Conservation (phyloP, 176 grass and related monocot species). For the Cymbopogon citratus region DNA sequence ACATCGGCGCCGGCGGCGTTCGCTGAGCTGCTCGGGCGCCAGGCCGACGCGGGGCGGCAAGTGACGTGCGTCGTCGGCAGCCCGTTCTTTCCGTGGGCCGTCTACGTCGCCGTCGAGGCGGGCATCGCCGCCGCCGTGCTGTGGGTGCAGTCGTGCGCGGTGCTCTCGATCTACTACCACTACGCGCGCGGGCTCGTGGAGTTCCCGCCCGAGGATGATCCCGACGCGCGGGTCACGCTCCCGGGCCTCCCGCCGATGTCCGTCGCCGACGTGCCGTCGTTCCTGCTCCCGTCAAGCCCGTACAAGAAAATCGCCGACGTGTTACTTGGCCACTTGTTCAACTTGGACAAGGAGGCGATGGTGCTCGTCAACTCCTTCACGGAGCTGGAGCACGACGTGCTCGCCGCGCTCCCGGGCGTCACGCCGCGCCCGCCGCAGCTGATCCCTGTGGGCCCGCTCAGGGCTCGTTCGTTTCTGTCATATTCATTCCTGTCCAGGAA, state of each 20-base stretch:
- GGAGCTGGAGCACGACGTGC: too few species aligned
- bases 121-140: constrained; percentile 60
- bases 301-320: too few species aligned
- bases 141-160: constrained; percentile 79
- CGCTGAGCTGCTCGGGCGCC: constrained; percentile 32
- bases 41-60: constrained; percentile 35
- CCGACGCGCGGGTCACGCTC: neutral
- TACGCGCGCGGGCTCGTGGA: neutral
- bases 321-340: too few species aligned
- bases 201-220: neutral
- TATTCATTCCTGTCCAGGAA: too few species aligned
- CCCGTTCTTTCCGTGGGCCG: constrained; percentile 70
- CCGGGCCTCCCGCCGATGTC: too few species aligned
- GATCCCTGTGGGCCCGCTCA: too few species aligned
- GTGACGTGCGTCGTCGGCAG: constrained; percentile 63
- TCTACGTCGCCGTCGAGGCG: constrained; percentile 42
- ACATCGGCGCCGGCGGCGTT: constrained; percentile 18
- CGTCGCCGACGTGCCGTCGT: neutral
- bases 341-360: too few species aligned
- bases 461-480: too few species aligned
- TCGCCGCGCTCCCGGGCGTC: too few species aligned
- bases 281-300: neutral
- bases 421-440: too few species aligned
- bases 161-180: constrained; percentile 79
- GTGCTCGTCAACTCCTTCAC: too few species aligned